phyloP scores from a whole-genome alignment of 306 rosid genomes.

The Calophaca sinica region DNA sequence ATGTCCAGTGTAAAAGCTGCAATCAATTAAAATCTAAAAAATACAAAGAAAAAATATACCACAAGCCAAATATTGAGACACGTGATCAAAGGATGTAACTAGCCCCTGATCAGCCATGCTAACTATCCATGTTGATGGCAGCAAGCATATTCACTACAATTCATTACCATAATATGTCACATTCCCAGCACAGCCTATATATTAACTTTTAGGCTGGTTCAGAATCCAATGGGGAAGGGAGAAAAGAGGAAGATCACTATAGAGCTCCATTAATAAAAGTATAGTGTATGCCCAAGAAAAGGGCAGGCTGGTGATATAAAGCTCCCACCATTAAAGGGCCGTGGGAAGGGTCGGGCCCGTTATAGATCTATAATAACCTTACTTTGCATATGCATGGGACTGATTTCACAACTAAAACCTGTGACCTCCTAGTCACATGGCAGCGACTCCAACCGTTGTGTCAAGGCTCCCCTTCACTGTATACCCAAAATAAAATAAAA shows the following conservation, averaged over 20 bases:
- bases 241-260: neutral
- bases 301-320: constrained; percentile 15
- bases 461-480: neutral
- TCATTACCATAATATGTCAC: constrained; percentile 20
- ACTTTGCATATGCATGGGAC: neutral
- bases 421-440: neutral
- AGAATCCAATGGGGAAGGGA: constrained; percentile 18
- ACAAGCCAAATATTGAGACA: constrained; percentile 28
- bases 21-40: neutral
- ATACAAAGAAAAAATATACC: constrained; percentile 8
- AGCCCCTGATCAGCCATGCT: constrained; percentile 26
- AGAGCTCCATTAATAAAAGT: neutral
- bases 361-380: neutral
- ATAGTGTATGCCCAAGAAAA: neutral
- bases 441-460: neutral
- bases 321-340: neutral
- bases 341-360: too few relatives aligned
- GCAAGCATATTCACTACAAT: neutral
- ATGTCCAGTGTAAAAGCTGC: neutral
- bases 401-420: neutral
- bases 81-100: constrained; percentile 4
- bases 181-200: constrained; percentile 17
- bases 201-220: constrained; percentile 29
- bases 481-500: constrained; percentile 16
- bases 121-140: constrained; percentile 10